Conservation (phyloP, 2,329 filamentous ascomycete species). For the Aureobasidium mangrovei region DNA sequence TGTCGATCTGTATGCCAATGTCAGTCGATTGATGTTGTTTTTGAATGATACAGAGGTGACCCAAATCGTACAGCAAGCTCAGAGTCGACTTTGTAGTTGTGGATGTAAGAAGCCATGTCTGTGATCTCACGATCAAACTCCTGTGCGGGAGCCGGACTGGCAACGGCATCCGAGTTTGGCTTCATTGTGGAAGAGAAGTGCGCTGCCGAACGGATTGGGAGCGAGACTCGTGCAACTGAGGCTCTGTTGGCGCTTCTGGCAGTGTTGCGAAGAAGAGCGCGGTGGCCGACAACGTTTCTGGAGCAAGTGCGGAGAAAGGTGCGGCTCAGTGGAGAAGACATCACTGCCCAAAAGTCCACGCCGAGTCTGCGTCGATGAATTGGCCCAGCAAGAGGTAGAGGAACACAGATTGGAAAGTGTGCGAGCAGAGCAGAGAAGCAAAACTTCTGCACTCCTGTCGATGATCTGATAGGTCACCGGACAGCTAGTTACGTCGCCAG, state of each 20-base stretch:
- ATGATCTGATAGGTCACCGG: slow-evolving; percentile 1
- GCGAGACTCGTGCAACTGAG: not conserved
- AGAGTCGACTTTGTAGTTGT: slow-evolving; percentile 83
- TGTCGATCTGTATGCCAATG: slow-evolving; percentile 63
- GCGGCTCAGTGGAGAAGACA: slow-evolving; percentile 33
- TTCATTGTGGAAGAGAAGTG: slow-evolving; percentile 27
- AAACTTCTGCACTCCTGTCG: not conserved
- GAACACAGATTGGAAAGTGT: not conserved
- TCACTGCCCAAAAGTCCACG: slow-evolving; percentile 1
- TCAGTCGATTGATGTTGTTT: slow-evolving; percentile 1
- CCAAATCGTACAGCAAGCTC: slow-evolving; percentile 69
- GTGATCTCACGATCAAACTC: slow-evolving; percentile 82
- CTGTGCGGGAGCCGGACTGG: slow-evolving; percentile 22
- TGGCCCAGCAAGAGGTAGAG: not conserved
- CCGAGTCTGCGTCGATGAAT: not conserved
- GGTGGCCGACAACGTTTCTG: slow-evolving; percentile 22
- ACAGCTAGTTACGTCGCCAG: not conserved
- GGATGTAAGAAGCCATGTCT: slow-evolving; percentile 91
- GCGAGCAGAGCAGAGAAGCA: not conserved
- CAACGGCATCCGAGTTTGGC: slow-evolving; percentile 24
- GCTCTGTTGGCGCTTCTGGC: slow-evolving; percentile 17
- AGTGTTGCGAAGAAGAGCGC: slow-evolving; percentile 23
- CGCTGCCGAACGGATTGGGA: slow-evolving; percentile 18
- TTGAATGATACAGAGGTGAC: not conserved
- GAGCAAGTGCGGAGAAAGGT: slow-evolving; percentile 25